A percentile compares a stretch with the other conserved stretches of the same genome.
These are phyloP conservation scores for Neospermospora avenae DNA, from an alignment of 2,329 filamentous ascomycete species.

Conservation along the genomic window DNA sequence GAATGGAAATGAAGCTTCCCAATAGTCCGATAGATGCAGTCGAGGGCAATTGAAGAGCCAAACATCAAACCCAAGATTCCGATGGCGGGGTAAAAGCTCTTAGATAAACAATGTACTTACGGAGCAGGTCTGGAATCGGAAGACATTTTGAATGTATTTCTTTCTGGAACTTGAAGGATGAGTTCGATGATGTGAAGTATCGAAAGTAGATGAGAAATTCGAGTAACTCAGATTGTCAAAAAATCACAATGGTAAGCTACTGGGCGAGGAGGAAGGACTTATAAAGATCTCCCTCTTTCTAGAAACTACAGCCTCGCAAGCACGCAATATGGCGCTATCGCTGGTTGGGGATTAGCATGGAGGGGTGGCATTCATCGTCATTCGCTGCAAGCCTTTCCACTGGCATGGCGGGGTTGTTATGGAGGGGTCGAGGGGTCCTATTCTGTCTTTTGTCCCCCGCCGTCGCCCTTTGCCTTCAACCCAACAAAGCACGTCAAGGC, in stretches of 20 bases:
- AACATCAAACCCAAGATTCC: not conserved
- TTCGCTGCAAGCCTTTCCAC: not conserved
- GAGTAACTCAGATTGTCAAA: no score
- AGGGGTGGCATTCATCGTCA: not conserved
- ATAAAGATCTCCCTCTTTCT: no score
- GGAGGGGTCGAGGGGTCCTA: not conserved
- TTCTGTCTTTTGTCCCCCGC: not conserved
- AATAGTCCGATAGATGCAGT: not conserved
- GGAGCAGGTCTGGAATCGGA: conserved; percentile 21
- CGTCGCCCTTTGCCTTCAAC: not conserved
- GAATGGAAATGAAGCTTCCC: not conserved
- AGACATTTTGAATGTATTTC: conserved; percentile 11
- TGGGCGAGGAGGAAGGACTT: no score
- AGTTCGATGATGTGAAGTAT: not conserved
- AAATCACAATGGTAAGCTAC: no score
- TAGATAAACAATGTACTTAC: conserved; percentile 12
- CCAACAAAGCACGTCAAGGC: not conserved
- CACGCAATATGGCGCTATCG: not conserved
- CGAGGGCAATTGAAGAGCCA: not conserved
- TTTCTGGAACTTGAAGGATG: not conserved
- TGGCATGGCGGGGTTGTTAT: not conserved
- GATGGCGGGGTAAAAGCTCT: not conserved
- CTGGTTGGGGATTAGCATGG: not conserved
- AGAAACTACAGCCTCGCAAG: not conserved
- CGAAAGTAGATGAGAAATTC: not conserved